Conservation (phyloP, 2,329 filamentous ascomycete species). For the Cadophora gregata region DNA sequence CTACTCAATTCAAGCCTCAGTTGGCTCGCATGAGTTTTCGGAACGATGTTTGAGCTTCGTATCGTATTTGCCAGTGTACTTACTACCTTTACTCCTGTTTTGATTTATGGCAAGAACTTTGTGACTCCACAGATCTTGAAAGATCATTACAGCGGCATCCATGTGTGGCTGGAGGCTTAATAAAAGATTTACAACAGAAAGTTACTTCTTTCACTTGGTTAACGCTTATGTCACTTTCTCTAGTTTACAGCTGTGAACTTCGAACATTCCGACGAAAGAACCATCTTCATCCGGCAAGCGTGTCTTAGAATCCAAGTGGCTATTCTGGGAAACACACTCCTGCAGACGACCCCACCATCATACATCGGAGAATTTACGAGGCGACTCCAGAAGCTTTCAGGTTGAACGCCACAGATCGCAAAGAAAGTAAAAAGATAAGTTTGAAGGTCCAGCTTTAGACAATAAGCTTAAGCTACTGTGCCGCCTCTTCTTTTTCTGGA, state of each 20-base stretch:
- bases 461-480: neutral
- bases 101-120: no score
- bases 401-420: constrained; percentile 6
- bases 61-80: no score
- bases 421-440: neutral
- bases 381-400: neutral
- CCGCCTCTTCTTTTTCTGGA: constrained; percentile 11
- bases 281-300: constrained; percentile 4
- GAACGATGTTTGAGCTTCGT: no score
- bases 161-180: no score
- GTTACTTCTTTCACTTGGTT: no score
- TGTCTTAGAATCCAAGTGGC: constrained; percentile 11
- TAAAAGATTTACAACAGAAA: no score
- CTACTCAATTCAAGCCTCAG: neutral
- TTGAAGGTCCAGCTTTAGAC: neutral
- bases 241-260: neutral
- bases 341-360: constrained; percentile 19
- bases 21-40: neutral
- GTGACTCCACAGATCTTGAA: no score
- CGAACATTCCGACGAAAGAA: neutral
- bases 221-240: neutral
- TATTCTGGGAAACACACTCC: constrained; percentile 21
- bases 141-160: no score
- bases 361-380: constrained; percentile 23
- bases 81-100: no score